phyloP scores from a whole-genome alignment of 2,329 filamentous ascomycete species.

The Cladosporium sp. region DNA sequence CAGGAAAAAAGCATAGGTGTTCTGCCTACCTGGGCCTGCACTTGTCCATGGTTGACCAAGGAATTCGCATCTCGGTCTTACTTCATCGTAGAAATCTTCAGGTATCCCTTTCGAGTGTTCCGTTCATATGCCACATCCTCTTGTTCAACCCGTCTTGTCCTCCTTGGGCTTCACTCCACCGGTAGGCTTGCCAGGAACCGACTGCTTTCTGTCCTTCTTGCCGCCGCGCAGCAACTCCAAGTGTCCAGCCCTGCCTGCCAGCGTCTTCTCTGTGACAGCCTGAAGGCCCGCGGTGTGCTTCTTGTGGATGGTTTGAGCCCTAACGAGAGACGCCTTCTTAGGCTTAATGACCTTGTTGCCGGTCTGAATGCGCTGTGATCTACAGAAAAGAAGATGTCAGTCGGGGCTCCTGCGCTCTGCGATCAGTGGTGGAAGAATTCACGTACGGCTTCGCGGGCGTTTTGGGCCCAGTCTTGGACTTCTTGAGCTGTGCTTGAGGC shows the following conservation, averaged over 20 bases:
- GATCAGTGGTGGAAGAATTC: slow-evolving; percentile 2
- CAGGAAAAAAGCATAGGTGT: neutral
- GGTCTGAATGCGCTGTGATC: slow-evolving; percentile 38
- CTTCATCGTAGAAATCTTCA: neutral
- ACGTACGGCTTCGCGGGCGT: slow-evolving; percentile 28
- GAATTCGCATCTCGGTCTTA: neutral
- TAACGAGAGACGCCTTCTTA: slow-evolving; percentile 63
- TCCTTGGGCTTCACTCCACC: slow-evolving; percentile 7
- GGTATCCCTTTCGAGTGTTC: neutral
- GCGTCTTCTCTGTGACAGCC: slow-evolving; percentile 65
- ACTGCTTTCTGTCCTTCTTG: slow-evolving; percentile 57
- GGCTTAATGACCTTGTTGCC: slow-evolving; percentile 66
- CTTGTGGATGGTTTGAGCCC: slow-evolving; percentile 65
- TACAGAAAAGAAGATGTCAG: slow-evolving; percentile 20
- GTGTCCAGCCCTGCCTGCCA: slow-evolving; percentile 70
- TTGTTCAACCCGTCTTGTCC: slow-evolving; percentile 17
- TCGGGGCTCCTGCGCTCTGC: neutral
- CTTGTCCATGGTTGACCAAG: neutral
- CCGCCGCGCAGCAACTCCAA: slow-evolving; percentile 68
- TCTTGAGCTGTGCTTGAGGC: slow-evolving; percentile 37
- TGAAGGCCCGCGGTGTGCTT: slow-evolving; percentile 65
- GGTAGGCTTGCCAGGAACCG: slow-evolving; percentile 12
- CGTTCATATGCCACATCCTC: neutral
- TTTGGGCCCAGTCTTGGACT: slow-evolving; percentile 31
- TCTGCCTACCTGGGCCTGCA: neutral